A percentile compares a stretch with the other conserved stretches of the same genome.
Conservation (phyloP, 1,284 basidiomycete species). For the Papiliotrema terrestris region DNA sequence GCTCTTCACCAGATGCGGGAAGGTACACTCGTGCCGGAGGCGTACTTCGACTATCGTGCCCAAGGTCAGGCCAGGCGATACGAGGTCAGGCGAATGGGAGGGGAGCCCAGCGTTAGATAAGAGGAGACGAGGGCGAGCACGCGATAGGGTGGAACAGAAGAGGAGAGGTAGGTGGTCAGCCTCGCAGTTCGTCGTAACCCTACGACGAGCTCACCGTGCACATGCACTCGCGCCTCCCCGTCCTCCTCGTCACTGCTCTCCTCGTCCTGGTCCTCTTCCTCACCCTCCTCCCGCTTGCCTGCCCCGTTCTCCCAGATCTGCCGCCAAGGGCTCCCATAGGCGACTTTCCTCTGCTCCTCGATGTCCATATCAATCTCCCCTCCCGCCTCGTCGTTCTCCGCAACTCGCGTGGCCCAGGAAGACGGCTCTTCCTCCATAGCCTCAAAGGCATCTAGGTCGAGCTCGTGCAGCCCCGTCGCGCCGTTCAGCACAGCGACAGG, state of each 20-base stretch:
- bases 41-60: not conserved
- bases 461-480: too few relatives aligned
- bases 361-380: too few relatives aligned
- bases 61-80: not conserved
- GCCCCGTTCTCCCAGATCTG: too few relatives aligned
- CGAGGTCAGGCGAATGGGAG: too few relatives aligned
- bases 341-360: too few relatives aligned
- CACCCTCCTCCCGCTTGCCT: constrained; percentile 1
- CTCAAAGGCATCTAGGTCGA: constrained; percentile 2
- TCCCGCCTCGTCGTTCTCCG: not conserved
- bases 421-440: constrained; percentile 1
- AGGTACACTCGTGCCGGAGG: constrained; percentile 48
- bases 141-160: not conserved
- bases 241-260: constrained; percentile 1
- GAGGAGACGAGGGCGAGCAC: not conserved
- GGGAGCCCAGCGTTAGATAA: too few relatives aligned
- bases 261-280: too few relatives aligned
- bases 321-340: too few relatives aligned
- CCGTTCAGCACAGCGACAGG: too few relatives aligned
- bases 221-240: constrained; percentile 10
- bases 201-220: constrained; percentile 18
- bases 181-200: not conserved
- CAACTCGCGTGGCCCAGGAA: constrained; percentile 2
- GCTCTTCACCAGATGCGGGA: constrained; percentile 65
- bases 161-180: not conserved